These are phyloP conservation scores for Penicillium concentricum DNA, from an alignment of 2,329 filamentous ascomycete genomes.

Conservation along the genomic window DNA sequence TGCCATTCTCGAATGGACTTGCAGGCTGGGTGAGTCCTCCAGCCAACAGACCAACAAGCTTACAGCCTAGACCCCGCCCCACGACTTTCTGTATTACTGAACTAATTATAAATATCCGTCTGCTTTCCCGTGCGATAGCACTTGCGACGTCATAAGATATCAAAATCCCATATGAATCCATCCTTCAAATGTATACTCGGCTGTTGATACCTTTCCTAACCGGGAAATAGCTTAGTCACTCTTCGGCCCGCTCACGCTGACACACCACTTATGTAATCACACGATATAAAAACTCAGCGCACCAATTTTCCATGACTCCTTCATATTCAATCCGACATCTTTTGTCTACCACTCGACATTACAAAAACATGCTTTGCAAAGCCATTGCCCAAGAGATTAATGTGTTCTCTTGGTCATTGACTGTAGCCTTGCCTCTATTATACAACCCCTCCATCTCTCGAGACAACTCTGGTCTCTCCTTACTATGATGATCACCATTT, in stretches of 20 bases:
- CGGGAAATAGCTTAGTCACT: not conserved
- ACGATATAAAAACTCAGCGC: conserved; percentile 9
- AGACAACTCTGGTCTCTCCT: conserved; percentile 8
- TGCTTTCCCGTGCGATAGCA: too few relatives aligned
- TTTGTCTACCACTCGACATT: not conserved
- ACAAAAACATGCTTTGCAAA: not conserved
- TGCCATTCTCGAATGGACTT: not conserved
- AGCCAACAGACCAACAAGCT: not conserved
- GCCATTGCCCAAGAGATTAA: conserved; percentile 7
- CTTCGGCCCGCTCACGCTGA: not conserved
- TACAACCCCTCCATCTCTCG: not conserved
- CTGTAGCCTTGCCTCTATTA: not conserved
- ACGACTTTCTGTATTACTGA: not conserved
- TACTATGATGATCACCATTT: conserved; percentile 29
- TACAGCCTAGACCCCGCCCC: not conserved
- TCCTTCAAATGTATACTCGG: not conserved
- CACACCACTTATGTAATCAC: not conserved
- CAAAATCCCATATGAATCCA: not conserved
- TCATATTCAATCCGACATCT: not conserved
- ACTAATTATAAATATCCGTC: too few relatives aligned
- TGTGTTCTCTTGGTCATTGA: conserved; percentile 2
- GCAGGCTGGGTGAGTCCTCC: not conserved
- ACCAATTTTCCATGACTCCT: not conserved
- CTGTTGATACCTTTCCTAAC: conserved; percentile 1
- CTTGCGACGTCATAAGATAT: too few relatives aligned